Evolutionary conservation across 2,329 filamentous ascomycete genomes (phyloP).

Genomic region (Xylariaceae sp.): DNA sequence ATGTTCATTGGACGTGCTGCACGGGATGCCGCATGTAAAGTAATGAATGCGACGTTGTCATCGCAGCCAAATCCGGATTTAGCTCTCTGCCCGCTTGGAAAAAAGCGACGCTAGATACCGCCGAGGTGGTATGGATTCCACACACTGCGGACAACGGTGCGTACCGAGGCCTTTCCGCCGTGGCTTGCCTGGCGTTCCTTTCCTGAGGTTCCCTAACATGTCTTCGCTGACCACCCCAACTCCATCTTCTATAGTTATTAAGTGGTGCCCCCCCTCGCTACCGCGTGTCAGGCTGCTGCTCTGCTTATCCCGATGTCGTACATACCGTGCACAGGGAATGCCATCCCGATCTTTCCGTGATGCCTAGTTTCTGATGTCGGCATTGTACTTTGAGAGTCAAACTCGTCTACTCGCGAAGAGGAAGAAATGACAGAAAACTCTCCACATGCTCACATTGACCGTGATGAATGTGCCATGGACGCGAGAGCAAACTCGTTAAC

Average conservation of each 20-base stretch:
- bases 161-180: not conserved
- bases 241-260: not conserved
- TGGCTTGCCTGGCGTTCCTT: not conserved
- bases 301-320: not conserved
- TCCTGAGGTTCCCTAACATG: not conserved
- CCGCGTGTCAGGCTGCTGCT: not conserved
- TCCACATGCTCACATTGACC: not conserved
- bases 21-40: not conserved
- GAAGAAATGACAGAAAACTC: constrained; percentile 6
- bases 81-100: not conserved
- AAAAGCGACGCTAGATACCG: not conserved
- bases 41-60: not conserved
- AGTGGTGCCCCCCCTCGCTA: not conserved
- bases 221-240: not conserved
- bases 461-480: constrained; percentile 1
- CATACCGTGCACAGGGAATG: not conserved
- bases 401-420: not conserved
- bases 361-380: not conserved
- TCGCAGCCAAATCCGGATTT: not conserved
- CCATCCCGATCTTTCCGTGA: not conserved
- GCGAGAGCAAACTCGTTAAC: constrained; percentile 7
- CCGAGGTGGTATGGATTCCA: not conserved
- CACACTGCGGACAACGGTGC: not conserved
- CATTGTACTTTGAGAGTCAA: not conserved
- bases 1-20: not conserved